A percentile compares a stretch with the other conserved stretches of the same genome.
Evolutionary conservation across 768 basidiomycete species (phyloP).

Genomic region (Tylopilus felleus): DNA sequence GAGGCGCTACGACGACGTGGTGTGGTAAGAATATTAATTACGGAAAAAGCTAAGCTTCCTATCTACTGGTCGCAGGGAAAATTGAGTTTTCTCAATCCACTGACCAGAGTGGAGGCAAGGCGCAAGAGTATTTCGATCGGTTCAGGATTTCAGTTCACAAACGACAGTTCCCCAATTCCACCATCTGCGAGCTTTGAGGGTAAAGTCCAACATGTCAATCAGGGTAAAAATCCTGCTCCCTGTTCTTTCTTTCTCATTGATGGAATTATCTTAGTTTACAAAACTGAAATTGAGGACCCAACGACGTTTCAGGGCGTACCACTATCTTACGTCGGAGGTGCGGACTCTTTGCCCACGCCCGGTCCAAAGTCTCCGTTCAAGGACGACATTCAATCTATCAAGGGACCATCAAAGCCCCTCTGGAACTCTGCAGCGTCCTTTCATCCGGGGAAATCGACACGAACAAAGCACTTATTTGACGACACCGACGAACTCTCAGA

Average conservation of each 20-base stretch:
- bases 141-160: slow-evolving; percentile 22
- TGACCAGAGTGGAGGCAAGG: slow-evolving; percentile 11
- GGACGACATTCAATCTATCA: background rate
- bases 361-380: background rate
- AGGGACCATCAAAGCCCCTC: background rate
- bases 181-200: slow-evolving; percentile 31
- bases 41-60: background rate
- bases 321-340: background rate
- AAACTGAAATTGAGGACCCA: slow-evolving; percentile 25
- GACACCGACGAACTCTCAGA: slow-evolving; percentile 30
- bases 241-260: background rate
- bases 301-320: background rate
- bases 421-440: background rate
- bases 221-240: slow-evolving; percentile 17
- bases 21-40: slow-evolving; percentile 37
- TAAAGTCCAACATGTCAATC: slow-evolving; percentile 30
- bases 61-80: slow-evolving; percentile 27
- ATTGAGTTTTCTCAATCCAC: slow-evolving; percentile 25
- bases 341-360: background rate
- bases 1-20: slow-evolving; percentile 42
- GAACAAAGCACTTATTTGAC: slow-evolving; percentile 8
- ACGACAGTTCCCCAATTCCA: slow-evolving; percentile 20
- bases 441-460: background rate
- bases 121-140: slow-evolving; percentile 26
- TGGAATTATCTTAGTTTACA: slow-evolving; percentile 22